Base-by-base conservation (phyloP, 352 stramenopile species). In the Aphanomyces astaci region DNA sequence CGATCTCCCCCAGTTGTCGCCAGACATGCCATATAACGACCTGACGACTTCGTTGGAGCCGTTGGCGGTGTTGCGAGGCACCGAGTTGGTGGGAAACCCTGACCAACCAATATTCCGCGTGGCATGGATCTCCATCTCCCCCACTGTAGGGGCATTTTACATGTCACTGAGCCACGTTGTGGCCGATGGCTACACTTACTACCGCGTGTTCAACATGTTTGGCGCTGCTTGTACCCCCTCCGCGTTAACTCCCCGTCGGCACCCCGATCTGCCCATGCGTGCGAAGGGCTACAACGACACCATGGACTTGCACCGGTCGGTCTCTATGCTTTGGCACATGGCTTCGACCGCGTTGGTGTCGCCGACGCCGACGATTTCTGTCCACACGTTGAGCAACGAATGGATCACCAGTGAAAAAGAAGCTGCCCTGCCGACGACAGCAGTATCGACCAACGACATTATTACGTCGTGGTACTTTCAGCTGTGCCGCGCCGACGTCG, bases 161-260 rank as follows among this genome's bases (percentile, higher is more conserved):
- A 66, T 78, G 13, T 74, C 62, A 54, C 72, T 78, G 66, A 72
- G 69, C 15, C 76, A 77, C 62, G 59, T 70, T n/a, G 65, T 71
- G 9, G 78, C 74, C 52, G 76, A 82, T 56, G 72, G 56, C 15
- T 60, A 79, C 40, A 81, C 75, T 4, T 81, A 76, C 60, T 82
- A 82, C 49, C 59, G 60, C 63, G 31, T 84, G 22, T 75, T 73
- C 30, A 63, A 76, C 31, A 84, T 84, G 77, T 49, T 84, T 1
- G 51, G 70, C 56, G 53, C 31, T 27, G 32, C 52, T 28, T 31
- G 9, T 28, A 31, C 40, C 1, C 72, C 76, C 15, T 43, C 53
- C 32, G 36, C 36, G 28, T 40, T 82, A 48, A 72, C 72, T 59
- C 73, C 75, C 10, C 63, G 49, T 22, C 30, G 76, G 32, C 24